Evolutionary conservation across 1,284 basidiomycete genomes (phyloP).

Genomic region (Moniliophthora roreri): DNA sequence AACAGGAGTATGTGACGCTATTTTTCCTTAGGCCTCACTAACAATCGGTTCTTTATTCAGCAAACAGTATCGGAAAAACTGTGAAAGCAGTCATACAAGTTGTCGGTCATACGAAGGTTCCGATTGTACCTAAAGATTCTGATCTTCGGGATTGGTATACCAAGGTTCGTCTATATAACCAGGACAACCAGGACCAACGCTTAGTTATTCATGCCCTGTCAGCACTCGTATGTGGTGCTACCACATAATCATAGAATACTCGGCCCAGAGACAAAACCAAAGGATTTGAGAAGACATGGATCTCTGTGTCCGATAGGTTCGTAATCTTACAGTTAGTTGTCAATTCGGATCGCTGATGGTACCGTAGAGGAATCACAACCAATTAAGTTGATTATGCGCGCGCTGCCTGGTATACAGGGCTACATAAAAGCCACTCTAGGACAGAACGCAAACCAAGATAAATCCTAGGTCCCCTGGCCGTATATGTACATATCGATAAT

Average conservation of each 20-base stretch:
- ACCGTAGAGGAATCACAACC: conserved; percentile 57
- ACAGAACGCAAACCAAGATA: background rate
- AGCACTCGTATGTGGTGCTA: conserved; percentile 70
- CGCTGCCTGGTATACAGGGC: conserved; percentile 58
- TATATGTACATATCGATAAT: background rate
- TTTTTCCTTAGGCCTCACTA: background rate
- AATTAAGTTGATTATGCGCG: conserved; percentile 58
- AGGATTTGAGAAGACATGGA: conserved; percentile 57
- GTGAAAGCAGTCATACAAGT: conserved; percentile 79
- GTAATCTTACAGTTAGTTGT: conserved; percentile 15
- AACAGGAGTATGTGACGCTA: conserved; percentile 55
- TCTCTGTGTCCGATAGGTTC: conserved; percentile 56
- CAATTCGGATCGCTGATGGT: conserved; percentile 9
- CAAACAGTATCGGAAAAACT: conserved; percentile 38
- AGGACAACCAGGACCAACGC: too few relatives aligned
- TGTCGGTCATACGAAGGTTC: conserved; percentile 64
- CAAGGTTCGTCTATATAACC: too few relatives aligned
- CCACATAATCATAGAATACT: conserved; percentile 57
- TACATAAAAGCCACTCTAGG: conserved; percentile 41
- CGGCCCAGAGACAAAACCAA: conserved; percentile 45
- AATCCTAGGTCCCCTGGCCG: too few relatives aligned
- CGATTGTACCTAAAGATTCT: conserved; percentile 49
- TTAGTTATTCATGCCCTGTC: conserved; percentile 10
- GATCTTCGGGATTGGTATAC: conserved; percentile 65
- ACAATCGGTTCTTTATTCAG: conserved; percentile 18